These are phyloP conservation scores for Trametes cinnabarina DNA, from an alignment of 768 basidiomycete species.

Conservation along the genomic window DNA sequence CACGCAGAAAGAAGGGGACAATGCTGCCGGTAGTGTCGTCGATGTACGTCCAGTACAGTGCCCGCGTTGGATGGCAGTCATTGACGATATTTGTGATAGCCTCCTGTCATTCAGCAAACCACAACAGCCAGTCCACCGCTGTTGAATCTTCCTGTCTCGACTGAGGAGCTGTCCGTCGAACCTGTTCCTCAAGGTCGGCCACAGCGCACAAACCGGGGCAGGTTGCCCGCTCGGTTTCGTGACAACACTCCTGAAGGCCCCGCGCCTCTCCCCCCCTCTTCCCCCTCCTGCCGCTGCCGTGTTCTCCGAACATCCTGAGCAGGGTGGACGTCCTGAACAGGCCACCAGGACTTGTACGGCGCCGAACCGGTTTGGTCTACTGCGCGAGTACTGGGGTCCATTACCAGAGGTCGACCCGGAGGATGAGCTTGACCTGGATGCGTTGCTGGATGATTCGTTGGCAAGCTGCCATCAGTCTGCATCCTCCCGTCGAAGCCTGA, in stretches of 20 bases:
- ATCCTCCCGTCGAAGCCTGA: neutral
- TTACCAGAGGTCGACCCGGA: neutral
- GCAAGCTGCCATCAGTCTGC: neutral
- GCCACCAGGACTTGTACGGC: neutral
- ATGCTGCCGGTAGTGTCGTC: neutral
- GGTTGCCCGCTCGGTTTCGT: neutral
- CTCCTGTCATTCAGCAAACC: too few relatives aligned
- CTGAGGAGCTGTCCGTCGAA: neutral
- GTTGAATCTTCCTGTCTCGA: neutral
- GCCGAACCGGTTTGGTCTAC: neutral
- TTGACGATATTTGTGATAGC: too few relatives aligned
- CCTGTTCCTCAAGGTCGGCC: neutral
- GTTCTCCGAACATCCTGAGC: neutral
- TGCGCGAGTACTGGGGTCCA: neutral
- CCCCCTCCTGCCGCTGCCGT: neutral
- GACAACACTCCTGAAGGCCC: neutral
- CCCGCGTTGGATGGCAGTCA: neutral
- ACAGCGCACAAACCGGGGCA: neutral
- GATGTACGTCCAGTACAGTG: neutral
- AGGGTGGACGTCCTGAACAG: neutral
- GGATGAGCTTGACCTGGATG: neutral
- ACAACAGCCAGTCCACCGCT: neutral
- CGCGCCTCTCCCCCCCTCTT: neutral
- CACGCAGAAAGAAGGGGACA: neutral
- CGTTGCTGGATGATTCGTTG: neutral